A percentile compares a stretch with the other conserved stretches of the same genome.
Conservation (phyloP, 768 basidiomycete genomes). For the Mycena galopus region DNA sequence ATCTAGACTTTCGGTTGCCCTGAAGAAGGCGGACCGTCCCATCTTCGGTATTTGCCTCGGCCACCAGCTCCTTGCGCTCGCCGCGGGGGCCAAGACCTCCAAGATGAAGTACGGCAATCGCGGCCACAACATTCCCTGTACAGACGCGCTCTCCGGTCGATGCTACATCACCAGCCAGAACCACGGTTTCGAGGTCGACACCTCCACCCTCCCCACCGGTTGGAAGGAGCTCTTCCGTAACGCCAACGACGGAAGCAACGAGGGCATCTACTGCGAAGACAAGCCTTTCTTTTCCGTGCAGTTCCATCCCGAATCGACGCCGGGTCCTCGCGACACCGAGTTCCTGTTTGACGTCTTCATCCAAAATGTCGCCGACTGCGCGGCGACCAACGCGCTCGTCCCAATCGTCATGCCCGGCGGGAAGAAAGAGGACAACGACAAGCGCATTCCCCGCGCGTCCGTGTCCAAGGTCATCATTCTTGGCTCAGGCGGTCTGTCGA, state of each 20-base stretch:
- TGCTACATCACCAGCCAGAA: constrained; percentile 99
- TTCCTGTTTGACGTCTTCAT: constrained; percentile 99
- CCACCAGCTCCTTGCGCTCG: constrained; percentile 95
- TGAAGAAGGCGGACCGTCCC: constrained; percentile 82
- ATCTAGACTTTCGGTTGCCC: constrained; percentile 70
- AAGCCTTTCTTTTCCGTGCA: constrained; percentile 99
- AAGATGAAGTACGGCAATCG: constrained; percentile 99
- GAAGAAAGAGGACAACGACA: constrained; percentile 87
- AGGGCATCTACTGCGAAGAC: constrained; percentile 93
- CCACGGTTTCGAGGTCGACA: constrained; percentile 97
- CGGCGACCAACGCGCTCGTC: constrained; percentile 62
- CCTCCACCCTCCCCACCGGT: constrained; percentile 77
- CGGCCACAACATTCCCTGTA: constrained; percentile 98
- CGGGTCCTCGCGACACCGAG: constrained; percentile 97
- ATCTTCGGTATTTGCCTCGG: constrained; percentile 99
- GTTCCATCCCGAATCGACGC: constrained; percentile 98
- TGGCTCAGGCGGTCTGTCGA: constrained; percentile 97
- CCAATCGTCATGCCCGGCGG: constrained; percentile 83
- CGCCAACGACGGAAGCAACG: constrained; percentile 97
- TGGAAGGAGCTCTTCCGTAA: constrained; percentile 98
- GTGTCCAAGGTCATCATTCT: constrained; percentile 97
- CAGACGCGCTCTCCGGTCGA: constrained; percentile 90
- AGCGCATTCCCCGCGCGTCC: constrained; percentile 74
- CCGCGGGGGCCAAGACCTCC: constrained; percentile 92
- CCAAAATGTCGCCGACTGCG: constrained; percentile 84